These are phyloP conservation scores for Kodamaea hsintzibuensis DNA, from an alignment of 805 yeast species.

Conservation along the genomic window DNA sequence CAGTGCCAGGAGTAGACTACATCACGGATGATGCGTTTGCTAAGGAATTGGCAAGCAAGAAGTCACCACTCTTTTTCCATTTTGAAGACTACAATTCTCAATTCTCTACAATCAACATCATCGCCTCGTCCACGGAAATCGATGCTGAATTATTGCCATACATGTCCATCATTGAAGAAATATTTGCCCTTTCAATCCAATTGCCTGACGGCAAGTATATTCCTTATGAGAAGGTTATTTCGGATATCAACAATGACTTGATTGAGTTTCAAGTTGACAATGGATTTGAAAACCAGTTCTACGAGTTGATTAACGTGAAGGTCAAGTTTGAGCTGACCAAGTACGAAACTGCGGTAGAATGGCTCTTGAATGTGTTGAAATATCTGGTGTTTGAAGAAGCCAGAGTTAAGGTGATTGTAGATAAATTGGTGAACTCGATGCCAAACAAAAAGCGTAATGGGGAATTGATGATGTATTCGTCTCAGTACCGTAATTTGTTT, in stretches of 20 bases:
- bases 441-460: slow-evolving; percentile 69
- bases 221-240: slow-evolving; percentile 76
- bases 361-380: slow-evolving; percentile 70
- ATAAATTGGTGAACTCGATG: slow-evolving; percentile 57
- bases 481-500: slow-evolving; percentile 54
- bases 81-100: slow-evolving; percentile 79
- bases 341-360: slow-evolving; percentile 68
- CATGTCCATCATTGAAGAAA: slow-evolving; percentile 59
- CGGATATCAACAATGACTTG: slow-evolving; percentile 71
- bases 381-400: slow-evolving; percentile 69
- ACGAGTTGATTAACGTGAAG: slow-evolving; percentile 64
- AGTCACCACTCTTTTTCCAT: slow-evolving; percentile 55
- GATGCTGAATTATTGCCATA: slow-evolving; percentile 60
- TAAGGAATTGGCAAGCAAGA: slow-evolving; percentile 6
- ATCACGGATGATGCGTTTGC: slow-evolving; percentile 25
- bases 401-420: slow-evolving; percentile 66
- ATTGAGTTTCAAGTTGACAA: slow-evolving; percentile 56
- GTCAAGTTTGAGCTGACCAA: slow-evolving; percentile 62
- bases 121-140: slow-evolving; percentile 55
- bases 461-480: slow-evolving; percentile 61
- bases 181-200: slow-evolving; percentile 72
- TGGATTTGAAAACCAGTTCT: slow-evolving; percentile 60
- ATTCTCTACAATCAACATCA: slow-evolving; percentile 67
- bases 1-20: slow-evolving; percentile 21
- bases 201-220: slow-evolving; percentile 58